phyloP scores from a whole-genome alignment of 225 moss, liverwort and hornwort genomes.

The Marchantia polymorpha region DNA sequence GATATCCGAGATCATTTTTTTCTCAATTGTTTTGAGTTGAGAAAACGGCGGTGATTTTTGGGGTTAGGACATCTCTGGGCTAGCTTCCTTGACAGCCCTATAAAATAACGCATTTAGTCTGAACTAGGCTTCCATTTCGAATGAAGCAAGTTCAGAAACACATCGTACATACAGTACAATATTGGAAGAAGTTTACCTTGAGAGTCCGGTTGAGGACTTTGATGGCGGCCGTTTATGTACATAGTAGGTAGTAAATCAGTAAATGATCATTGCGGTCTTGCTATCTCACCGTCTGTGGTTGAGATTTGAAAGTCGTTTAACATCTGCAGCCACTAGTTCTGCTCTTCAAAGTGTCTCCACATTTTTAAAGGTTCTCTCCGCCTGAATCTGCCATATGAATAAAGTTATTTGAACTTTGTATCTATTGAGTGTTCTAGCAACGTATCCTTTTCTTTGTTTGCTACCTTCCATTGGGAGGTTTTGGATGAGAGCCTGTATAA shows the following conservation, averaged over 20 bases:
- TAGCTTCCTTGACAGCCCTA: neutral
- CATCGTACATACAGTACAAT: constrained; percentile 15
- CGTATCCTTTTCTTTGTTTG: no score
- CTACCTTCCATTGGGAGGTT: no score
- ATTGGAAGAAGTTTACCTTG: neutral
- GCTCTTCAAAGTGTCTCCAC: neutral
- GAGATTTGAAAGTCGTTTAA: neutral
- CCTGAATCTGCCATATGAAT: neutral
- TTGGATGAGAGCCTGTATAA: no score
- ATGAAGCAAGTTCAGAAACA: neutral
- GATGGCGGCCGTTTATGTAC: neutral
- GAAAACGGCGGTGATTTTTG: constrained; percentile 13
- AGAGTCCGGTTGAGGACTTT: neutral
- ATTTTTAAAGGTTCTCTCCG: neutral
- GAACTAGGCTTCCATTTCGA: neutral
- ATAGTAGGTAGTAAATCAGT: constrained; percentile 9
- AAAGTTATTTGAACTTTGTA: neutral
- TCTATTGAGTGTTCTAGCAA: neutral
- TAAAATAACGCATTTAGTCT: neutral
- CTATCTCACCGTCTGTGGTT: neutral
- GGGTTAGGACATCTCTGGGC: neutral
- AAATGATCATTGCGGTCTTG: constrained; percentile 1
- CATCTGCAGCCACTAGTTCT: constrained; percentile 17
- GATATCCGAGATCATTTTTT: neutral
- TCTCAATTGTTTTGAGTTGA: neutral